Evolutionary conservation across 129 eudicot species (phyloP).

Genomic region (Sambucus nigra): DNA sequence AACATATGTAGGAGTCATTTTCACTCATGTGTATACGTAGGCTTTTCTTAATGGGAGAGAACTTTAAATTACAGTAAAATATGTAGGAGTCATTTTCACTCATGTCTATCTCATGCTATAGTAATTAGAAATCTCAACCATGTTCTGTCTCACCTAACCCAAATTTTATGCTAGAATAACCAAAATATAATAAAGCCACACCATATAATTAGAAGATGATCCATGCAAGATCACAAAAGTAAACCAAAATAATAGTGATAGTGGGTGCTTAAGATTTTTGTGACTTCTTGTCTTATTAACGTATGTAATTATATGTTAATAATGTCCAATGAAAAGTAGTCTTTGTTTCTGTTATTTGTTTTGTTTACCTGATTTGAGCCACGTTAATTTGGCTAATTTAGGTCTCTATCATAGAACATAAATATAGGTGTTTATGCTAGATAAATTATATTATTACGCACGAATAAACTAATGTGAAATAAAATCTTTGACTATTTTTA

Average conservation of each 20-base stretch:
- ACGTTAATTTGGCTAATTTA: background rate
- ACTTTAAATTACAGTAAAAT: too few species aligned
- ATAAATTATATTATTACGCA: too few species aligned
- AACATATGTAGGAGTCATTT: too few species aligned
- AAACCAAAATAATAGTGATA: background rate
- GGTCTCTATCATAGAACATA: too few species aligned
- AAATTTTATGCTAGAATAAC: slow-evolving; percentile 6
- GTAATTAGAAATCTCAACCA: too few species aligned
- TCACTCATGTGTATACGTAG: too few species aligned
- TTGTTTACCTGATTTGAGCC: background rate
- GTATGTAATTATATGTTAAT: background rate
- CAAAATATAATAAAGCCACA: background rate
- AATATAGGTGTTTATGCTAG: too few species aligned
- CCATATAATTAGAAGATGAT: slow-evolving; percentile 13
- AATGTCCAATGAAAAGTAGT: background rate
- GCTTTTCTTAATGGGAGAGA: too few species aligned
- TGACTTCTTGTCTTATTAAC: background rate
- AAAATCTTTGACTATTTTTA: too few species aligned
- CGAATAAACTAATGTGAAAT: too few species aligned
- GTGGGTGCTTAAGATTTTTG: background rate
- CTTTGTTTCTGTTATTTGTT: background rate
- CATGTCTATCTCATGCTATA: too few species aligned
- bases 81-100: too few species aligned
- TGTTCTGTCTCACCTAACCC: slow-evolving; percentile 18
- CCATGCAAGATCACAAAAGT: background rate